phyloP scores from a whole-genome alignment of 345 rosid species.

The Capsella bursapastoris region DNA sequence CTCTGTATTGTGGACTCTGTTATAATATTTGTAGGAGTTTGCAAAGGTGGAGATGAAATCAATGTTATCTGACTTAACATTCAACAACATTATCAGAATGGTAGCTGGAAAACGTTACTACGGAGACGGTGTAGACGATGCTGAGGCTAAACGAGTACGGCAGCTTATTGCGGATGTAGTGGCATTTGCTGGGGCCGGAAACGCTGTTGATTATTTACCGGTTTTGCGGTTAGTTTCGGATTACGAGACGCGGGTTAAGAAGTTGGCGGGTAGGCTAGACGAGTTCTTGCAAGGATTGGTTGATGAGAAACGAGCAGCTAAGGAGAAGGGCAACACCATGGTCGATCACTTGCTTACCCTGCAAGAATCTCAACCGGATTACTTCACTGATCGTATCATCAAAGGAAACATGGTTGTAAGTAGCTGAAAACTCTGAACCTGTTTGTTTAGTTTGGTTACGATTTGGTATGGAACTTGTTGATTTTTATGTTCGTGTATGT shows the following conservation, averaged over 20 bases:
- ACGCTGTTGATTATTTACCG: slow-evolving; percentile 57
- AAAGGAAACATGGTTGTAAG: slow-evolving; percentile 56
- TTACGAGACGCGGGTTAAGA: slow-evolving; percentile 40
- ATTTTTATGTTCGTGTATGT: slow-evolving; percentile 9
- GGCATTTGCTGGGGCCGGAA: slow-evolving; percentile 37
- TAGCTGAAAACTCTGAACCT: neutral
- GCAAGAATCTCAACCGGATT: slow-evolving; percentile 57
- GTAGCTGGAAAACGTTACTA: slow-evolving; percentile 57
- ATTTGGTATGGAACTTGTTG: slow-evolving; percentile 2
- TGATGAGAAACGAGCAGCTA: slow-evolving; percentile 50
- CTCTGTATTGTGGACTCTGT: neutral
- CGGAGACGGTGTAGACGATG: slow-evolving; percentile 48
- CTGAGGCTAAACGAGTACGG: slow-evolving; percentile 49
- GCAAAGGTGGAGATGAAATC: slow-evolving; percentile 50
- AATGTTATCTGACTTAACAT: slow-evolving; percentile 48
- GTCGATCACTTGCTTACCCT: slow-evolving; percentile 61
- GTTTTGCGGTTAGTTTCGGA: slow-evolving; percentile 48
- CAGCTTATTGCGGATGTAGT: slow-evolving; percentile 46
- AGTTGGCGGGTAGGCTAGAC: slow-evolving; percentile 44
- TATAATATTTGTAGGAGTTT: slow-evolving; percentile 29
- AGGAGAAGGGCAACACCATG: slow-evolving; percentile 43
- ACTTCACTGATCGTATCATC: slow-evolving; percentile 54
- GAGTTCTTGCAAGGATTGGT: slow-evolving; percentile 55
- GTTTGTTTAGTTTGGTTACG: no score
- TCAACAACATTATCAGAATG: slow-evolving; percentile 54